Conservation (phyloP, 1,139 yeast species). For the Yamadazyma siamensis region DNA sequence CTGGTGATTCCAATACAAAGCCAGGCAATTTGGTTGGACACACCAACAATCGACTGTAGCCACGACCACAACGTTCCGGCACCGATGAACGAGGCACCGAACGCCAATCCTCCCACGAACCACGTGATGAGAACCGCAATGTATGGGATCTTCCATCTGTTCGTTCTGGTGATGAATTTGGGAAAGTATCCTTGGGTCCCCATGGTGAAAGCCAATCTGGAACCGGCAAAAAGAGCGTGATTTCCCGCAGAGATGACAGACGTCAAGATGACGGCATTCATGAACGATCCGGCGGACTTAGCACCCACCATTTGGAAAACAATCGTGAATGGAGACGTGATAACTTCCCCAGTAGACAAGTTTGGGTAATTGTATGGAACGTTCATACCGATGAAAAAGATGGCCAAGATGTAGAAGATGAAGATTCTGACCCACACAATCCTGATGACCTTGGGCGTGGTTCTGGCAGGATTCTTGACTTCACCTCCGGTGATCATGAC, state of each 20-base stretch:
- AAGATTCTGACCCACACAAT: conserved; percentile 54
- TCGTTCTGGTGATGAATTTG: conserved; percentile 29
- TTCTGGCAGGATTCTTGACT: conserved; percentile 53
- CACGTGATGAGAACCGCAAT: conserved; percentile 40
- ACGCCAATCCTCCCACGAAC: conserved; percentile 41
- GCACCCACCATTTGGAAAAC: conserved; percentile 54
- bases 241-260: conserved; percentile 47
- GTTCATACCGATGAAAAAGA: conserved; percentile 46
- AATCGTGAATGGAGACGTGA: conserved; percentile 65
- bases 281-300: conserved; percentile 41
- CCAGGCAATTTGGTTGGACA: conserved; percentile 43
- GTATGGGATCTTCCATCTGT: conserved; percentile 36
- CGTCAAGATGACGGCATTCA: conserved; percentile 44
- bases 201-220: conserved; percentile 39
- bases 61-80: conserved; percentile 44
- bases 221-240: conserved; percentile 44
- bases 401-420: conserved; percentile 37
- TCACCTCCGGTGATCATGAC: conserved; percentile 68
- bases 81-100: conserved; percentile 43
- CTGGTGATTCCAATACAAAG: conserved; percentile 39
- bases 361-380: conserved; percentile 40
- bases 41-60: conserved; percentile 44
- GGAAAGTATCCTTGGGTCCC: conserved; percentile 42
- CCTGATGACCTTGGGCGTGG: conserved; percentile 56
- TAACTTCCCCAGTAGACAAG: conserved; percentile 36